Evolutionary conservation across 768 basidiomycete species (phyloP).

Genomic region (Trametes cinnabarina): DNA sequence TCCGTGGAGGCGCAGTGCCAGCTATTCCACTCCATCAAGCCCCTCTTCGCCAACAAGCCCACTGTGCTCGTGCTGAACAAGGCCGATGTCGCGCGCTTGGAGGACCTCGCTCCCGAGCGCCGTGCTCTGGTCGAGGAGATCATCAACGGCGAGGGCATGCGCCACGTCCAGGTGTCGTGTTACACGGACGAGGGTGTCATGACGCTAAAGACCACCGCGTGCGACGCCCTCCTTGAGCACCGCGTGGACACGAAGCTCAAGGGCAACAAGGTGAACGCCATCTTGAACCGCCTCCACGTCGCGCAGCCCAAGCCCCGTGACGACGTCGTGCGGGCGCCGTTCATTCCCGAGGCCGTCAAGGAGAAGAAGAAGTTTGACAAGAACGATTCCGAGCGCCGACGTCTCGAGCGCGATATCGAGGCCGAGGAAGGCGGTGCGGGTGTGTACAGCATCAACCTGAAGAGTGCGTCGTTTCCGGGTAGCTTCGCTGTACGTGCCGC

Average conservation of each 20-base stretch:
- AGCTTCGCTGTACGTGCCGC: background rate
- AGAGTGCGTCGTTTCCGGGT: conserved; percentile 55
- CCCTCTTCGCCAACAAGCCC: conserved; percentile 91
- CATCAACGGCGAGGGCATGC: conserved; percentile 67
- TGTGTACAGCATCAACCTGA: conserved; percentile 87
- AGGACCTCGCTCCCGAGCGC: conserved; percentile 75
- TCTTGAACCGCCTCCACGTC: conserved; percentile 95
- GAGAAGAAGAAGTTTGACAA: conserved; percentile 81
- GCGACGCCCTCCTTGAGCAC: conserved; percentile 92
- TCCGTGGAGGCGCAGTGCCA: conserved; percentile 98
- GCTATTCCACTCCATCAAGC: conserved; percentile 99
- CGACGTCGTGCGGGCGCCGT: conserved; percentile 82
- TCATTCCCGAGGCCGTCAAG: conserved; percentile 84
- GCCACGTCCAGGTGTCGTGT: conserved; percentile 84
- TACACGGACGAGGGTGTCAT: conserved; percentile 98
- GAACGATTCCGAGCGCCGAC: conserved; percentile 73
- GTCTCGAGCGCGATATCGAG: conserved; percentile 79
- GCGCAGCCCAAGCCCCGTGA: conserved; percentile 89
- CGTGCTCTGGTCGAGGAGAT: conserved; percentile 86
- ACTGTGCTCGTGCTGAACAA: conserved; percentile 97
- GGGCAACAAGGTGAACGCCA: conserved; percentile 86
- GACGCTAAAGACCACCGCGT: conserved; percentile 92
- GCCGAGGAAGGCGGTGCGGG: conserved; percentile 85
- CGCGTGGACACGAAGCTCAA: conserved; percentile 93
- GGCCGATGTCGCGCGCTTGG: conserved; percentile 87